Evolutionary conservation across 2,329 filamentous ascomycete species (phyloP), one percentile per base, ranked within the genome.

Genomic region (Phyllosticta ampelicida): DNA sequence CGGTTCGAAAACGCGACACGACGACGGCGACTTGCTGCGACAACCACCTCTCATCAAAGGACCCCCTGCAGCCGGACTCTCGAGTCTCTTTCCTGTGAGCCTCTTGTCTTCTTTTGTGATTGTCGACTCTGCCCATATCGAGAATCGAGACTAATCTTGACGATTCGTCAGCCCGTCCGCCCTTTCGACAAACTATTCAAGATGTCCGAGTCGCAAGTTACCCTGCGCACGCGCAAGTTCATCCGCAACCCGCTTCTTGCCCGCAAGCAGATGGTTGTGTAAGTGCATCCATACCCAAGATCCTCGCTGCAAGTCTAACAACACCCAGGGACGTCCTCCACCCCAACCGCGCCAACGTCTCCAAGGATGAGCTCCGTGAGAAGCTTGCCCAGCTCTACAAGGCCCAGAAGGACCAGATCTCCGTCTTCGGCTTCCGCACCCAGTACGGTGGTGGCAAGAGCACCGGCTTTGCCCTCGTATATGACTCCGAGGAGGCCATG

Each of bases 201-300:
- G 78, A 96, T 96, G 92, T 88, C 91, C 80, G 88, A 91, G 80
- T 74, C 74, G 65, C 77, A 78, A 71, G 76, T 79, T 66, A 79
- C 77, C 65, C 70, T 79, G 74, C 77, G 94, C 83, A 99, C 94
- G 80, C 92, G 94, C 89, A 97, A 97, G 85, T 99, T 99, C 89
- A 95, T 97, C 82, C 90, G 91, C 83, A 99, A 99, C 86, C 89
- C 94, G 78, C 90, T 99, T 75, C 87, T 99, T 76, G 90, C 87
- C 77, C 89, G 92, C 78, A 96, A 95, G 86, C 92, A 97, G 87
- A 96, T 97, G 90, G 92, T 96, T 80, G 89, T 96, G 92, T 96
- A 90, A 73, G 71, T 63, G 44, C 70, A 63, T 48, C 52, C 53
- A 29, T 48, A 13, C 26, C 48, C 52, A 53, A 36, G 49, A 44